A percentile compares a stretch with the other conserved stretches of the same genome.
These are phyloP conservation scores for Neofusicoccum cordaticola DNA, from an alignment of 2,329 filamentous ascomycete genomes.

Conservation along the genomic window DNA sequence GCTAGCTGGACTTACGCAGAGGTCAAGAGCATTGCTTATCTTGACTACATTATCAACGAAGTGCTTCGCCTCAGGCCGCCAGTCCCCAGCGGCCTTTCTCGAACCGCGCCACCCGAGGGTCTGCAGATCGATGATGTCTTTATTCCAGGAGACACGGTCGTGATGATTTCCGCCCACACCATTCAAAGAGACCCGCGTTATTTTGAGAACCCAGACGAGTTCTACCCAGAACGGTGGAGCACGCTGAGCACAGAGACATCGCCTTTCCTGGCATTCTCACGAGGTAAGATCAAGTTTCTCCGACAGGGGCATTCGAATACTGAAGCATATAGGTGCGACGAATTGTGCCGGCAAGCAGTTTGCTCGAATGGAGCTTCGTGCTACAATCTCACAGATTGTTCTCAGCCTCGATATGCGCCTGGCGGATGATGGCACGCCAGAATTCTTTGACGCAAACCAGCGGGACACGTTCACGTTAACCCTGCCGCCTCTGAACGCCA, in stretches of 20 bases:
- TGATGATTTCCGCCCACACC: slow-evolving; percentile 22
- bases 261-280: slow-evolving; percentile 8
- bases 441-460: slow-evolving; percentile 17
- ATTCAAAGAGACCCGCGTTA: slow-evolving; percentile 19
- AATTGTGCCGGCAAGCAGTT: slow-evolving; percentile 23
- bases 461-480: slow-evolving; percentile 21
- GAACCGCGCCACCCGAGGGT: too few relatives aligned
- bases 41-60: too few relatives aligned
- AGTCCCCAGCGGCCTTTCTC: too few relatives aligned
- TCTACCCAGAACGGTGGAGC: slow-evolving; percentile 4
- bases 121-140: slow-evolving; percentile 21
- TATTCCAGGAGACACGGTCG: slow-evolving; percentile 31
- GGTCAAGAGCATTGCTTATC: too few relatives aligned
- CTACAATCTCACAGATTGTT: slow-evolving; percentile 22
- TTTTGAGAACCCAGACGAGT: neutral
- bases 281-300: neutral
- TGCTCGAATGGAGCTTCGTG: slow-evolving; percentile 22
- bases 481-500: slow-evolving; percentile 28
- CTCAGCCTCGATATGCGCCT: slow-evolving; percentile 24
- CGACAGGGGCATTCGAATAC: neutral
- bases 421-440: slow-evolving; percentile 23
- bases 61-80: too few relatives aligned
- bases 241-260: neutral
- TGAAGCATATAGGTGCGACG: neutral
- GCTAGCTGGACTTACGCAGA: too few relatives aligned